Percentiles rank a stretch among this genome's conserved stretches.
Evolutionary conservation across 1,139 yeast genomes (phyloP).

Genomic region (Taiozyma onychis): DNA sequence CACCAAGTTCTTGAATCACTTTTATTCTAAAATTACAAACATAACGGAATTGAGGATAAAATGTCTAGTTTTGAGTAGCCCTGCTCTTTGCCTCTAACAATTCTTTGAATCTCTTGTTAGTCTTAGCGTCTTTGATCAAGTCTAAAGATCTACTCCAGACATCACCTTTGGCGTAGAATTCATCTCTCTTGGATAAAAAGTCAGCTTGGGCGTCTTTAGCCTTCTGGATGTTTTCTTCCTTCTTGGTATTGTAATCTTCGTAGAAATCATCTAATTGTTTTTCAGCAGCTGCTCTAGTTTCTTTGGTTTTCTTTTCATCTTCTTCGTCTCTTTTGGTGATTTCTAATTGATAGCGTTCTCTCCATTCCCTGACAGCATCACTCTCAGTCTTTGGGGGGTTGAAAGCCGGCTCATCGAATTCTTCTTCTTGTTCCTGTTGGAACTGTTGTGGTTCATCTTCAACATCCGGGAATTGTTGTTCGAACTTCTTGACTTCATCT

Average conservation of each 20-base stretch:
- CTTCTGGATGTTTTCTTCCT: constrained; percentile 62
- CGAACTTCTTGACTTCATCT: constrained; percentile 60
- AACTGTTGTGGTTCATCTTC: constrained; percentile 20
- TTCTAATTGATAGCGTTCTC: constrained; percentile 74
- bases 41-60: not conserved
- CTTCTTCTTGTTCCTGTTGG: constrained; percentile 27
- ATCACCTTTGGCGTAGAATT: constrained; percentile 55
- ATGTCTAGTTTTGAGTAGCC: constrained; percentile 11
- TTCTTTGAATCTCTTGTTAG: constrained; percentile 27
- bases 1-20: not conserved
- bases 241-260: constrained; percentile 85
- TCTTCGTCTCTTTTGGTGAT: constrained; percentile 77
- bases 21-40: not conserved
- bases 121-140: constrained; percentile 40
- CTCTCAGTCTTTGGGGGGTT: constrained; percentile 30
- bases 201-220: constrained; percentile 65
- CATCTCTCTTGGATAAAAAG: constrained; percentile 73
- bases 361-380: constrained; percentile 71
- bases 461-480: constrained; percentile 66
- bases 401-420: constrained; percentile 24
- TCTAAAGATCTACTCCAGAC: constrained; percentile 83
- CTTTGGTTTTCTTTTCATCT: constrained; percentile 59
- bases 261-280: constrained; percentile 90
- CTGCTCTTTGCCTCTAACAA: constrained; percentile 22
- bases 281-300: constrained; percentile 73